These are phyloP conservation scores for Colletotrichum sp. DNA, from an alignment of 2,329 filamentous ascomycete species.

Conservation along the genomic window DNA sequence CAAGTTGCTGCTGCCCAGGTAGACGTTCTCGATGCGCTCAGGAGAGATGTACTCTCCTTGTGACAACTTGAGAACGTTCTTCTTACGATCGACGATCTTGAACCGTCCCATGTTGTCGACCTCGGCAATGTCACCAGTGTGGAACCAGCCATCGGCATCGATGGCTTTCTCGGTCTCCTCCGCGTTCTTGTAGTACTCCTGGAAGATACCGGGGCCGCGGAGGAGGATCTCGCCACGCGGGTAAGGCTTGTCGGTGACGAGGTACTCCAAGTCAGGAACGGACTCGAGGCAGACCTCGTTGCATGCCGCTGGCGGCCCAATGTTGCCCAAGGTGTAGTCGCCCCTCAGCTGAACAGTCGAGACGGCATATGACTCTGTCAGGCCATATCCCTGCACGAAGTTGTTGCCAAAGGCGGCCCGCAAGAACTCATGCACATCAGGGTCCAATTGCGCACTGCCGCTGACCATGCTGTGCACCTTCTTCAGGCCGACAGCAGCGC, in stretches of 20 bases:
- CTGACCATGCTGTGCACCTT: conserved; percentile 77
- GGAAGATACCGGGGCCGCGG: conserved; percentile 80
- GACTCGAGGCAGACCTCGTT: conserved; percentile 83
- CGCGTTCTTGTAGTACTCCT: conserved; percentile 87
- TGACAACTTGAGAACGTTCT: conserved; percentile 98
- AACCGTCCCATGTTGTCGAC: conserved; percentile 87
- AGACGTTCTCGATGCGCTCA: conserved; percentile 95
- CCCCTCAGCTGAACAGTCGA: conserved; percentile 70
- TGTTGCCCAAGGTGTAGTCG: conserved; percentile 82
- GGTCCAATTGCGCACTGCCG: conserved; percentile 90
- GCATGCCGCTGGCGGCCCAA: conserved; percentile 72
- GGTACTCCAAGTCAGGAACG: conserved; percentile 94
- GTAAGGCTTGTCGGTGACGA: conserved; percentile 83
- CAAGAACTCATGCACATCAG: conserved; percentile 86
- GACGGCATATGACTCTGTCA: conserved; percentile 91
- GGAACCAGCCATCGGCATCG: conserved; percentile 94
- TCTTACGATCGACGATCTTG: conserved; percentile 93
- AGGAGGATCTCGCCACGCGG: conserved; percentile 90
- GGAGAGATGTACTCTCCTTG: conserved; percentile 99
- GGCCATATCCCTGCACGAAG: conserved; percentile 87
- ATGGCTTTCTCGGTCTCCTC: conserved; percentile 86
- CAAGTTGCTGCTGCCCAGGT: conserved; percentile 79
- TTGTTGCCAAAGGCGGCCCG: conserved; percentile 80
- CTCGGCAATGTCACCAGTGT: conserved; percentile 88
- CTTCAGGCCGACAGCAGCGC: conserved; percentile 81